A percentile compares a stretch with the other conserved stretches of the same genome.
phyloP scores from a whole-genome alignment of 768 basidiomycete species.

The Mrakia blollopis region DNA sequence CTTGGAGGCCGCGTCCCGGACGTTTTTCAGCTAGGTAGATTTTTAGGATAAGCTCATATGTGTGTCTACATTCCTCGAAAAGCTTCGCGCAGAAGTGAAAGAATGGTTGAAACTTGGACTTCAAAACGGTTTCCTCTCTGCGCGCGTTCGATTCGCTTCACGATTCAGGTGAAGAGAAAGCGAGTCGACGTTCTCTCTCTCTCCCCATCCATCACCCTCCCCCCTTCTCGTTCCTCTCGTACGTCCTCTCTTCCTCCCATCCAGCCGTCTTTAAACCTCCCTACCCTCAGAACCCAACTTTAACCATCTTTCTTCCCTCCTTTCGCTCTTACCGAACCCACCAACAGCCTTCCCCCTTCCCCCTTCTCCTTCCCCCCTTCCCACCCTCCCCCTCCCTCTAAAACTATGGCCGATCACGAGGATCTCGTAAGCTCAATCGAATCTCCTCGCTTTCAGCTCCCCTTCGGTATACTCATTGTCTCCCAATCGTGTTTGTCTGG shows the following conservation, averaged over 20 bases:
- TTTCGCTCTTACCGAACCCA: not conserved
- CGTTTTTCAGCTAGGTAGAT: conserved; percentile 4
- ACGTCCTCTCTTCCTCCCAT: not conserved
- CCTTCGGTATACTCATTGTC: not conserved
- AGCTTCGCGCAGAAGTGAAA: not conserved
- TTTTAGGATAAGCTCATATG: not conserved
- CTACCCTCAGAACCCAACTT: not conserved
- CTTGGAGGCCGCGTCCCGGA: conserved; percentile 4
- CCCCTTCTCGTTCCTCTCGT: not conserved
- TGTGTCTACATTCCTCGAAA: not conserved
- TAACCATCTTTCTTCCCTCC: not conserved
- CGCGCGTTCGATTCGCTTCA: not conserved
- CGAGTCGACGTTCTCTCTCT: not conserved
- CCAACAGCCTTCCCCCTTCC: not conserved
- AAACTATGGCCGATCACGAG: conserved; percentile 33
- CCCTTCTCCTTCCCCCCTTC: not conserved
- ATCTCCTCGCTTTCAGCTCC: too few species aligned
- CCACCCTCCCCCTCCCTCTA: not conserved
- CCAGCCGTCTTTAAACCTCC: too few species aligned
- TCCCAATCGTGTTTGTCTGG: not conserved
- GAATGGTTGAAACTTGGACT: too few species aligned
- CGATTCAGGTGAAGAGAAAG: not conserved
- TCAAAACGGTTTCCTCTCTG: not conserved
- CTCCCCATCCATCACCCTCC: conserved; percentile 15
- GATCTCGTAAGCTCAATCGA: conserved; percentile 18